phyloP scores from a whole-genome alignment of 2,329 filamentous ascomycete genomes.

The Helotiales sp. region DNA sequence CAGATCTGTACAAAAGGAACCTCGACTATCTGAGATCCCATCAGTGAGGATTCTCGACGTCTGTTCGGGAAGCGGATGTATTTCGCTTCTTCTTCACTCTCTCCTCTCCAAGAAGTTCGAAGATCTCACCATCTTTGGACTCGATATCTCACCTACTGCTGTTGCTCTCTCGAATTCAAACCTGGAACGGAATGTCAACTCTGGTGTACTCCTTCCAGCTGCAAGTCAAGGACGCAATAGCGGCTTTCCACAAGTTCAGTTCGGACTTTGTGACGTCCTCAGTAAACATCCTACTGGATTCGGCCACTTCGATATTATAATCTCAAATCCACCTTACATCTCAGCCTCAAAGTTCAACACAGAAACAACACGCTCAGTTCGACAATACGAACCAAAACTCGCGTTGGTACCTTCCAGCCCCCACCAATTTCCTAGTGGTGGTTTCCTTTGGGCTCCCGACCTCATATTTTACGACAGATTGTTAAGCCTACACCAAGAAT shows the following conservation, averaged over 20 bases:
- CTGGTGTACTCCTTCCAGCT: slow-evolving; percentile 24
- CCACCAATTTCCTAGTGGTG: background rate
- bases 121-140: slow-evolving; percentile 59
- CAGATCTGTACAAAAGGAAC: too few relatives aligned
- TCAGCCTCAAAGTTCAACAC: slow-evolving; percentile 60
- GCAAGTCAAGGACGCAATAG: slow-evolving; percentile 3
- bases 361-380: slow-evolving; percentile 71
- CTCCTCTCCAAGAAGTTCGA: slow-evolving; percentile 44
- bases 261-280: background rate
- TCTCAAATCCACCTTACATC: slow-evolving; percentile 92
- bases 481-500: slow-evolving; percentile 50
- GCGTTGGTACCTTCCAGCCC: slow-evolving; percentile 63
- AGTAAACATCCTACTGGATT: background rate
- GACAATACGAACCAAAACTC: slow-evolving; percentile 75
- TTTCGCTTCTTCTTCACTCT: slow-evolving; percentile 73
- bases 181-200: slow-evolving; percentile 48
- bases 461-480: slow-evolving; percentile 67
- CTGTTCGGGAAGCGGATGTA: slow-evolving; percentile 90
- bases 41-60: slow-evolving; percentile 72
- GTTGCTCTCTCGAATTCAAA: slow-evolving; percentile 68
- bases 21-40: background rate
- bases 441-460: background rate
- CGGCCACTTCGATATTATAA: slow-evolving; percentile 52
- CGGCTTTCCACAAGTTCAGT: slow-evolving; percentile 39
- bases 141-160: slow-evolving; percentile 71